These are phyloP conservation scores for Penicilliopsis zonata DNA, from an alignment of 495 filamentous ascomycete species.

Conservation along the genomic window DNA sequence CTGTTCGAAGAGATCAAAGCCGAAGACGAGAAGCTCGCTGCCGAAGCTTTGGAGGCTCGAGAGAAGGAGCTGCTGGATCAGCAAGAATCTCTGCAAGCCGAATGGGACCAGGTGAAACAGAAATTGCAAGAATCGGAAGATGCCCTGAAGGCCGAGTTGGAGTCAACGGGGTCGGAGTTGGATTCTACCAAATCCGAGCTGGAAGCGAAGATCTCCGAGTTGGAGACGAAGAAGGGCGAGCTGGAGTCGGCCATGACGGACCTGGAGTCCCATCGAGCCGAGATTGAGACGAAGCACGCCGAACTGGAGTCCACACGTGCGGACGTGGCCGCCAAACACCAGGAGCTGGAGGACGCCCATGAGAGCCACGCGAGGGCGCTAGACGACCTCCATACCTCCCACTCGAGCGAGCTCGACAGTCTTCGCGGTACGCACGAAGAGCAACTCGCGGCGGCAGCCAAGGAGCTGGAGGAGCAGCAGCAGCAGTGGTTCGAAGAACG, in stretches of 20 bases:
- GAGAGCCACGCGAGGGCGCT: slow-evolving; percentile 9
- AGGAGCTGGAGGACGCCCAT: slow-evolving; percentile 11
- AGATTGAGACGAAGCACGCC: slow-evolving; percentile 9
- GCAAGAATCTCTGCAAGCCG: slow-evolving; percentile 23
- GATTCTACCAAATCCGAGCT: slow-evolving; percentile 18
- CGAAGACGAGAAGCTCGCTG: slow-evolving; percentile 33
- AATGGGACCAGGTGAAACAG: slow-evolving; percentile 33
- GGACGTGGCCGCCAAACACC: slow-evolving; percentile 5
- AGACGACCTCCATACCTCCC: slow-evolving; percentile 9
- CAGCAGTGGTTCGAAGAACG: slow-evolving; percentile 24
- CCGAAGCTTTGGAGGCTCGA: slow-evolving; percentile 24
- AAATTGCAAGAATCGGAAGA: slow-evolving; percentile 30
- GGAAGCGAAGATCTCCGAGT: slow-evolving; percentile 12
- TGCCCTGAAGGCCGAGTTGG: slow-evolving; percentile 21
- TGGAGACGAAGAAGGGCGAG: slow-evolving; percentile 16
- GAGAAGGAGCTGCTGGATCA: slow-evolving; percentile 26
- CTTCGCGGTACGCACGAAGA: slow-evolving; percentile 12
- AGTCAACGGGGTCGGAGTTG: slow-evolving; percentile 21
- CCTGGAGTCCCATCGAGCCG: slow-evolving; percentile 3
- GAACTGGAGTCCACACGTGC: slow-evolving; percentile 18
- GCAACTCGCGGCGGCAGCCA: slow-evolving; percentile 16
- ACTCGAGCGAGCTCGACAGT: slow-evolving; percentile 18
- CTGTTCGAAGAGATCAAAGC: slow-evolving; percentile 36
- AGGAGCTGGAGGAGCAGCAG: slow-evolving; percentile 24
- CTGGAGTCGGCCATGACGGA: slow-evolving; percentile 14